Percentiles rank a stretch among this genome's conserved stretches.
phyloP scores from a whole-genome alignment of 352 stramenopile genomes.

The Globisporangium canariense region DNA sequence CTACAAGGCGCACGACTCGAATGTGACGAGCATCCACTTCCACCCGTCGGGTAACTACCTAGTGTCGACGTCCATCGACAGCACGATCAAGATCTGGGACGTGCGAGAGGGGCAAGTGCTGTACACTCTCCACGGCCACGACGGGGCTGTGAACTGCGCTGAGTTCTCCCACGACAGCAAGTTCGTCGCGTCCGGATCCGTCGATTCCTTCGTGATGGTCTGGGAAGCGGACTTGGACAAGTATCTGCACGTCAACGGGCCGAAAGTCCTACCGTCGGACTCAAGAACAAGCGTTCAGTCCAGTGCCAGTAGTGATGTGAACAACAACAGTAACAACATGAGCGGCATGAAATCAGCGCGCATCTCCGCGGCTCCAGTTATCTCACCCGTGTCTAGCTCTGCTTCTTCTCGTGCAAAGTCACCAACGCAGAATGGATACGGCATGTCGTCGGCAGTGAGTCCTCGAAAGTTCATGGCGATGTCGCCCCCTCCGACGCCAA shows the following conservation, averaged over 20 bases:
- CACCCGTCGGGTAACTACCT: constrained; percentile 90
- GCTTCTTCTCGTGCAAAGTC: background rate
- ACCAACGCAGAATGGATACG: background rate
- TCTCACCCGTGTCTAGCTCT: background rate
- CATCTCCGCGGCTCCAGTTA: constrained; percentile 5
- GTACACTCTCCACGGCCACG: constrained; percentile 91
- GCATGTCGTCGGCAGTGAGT: background rate
- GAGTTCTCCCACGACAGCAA: constrained; percentile 72
- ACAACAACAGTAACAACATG: constrained; percentile 1
- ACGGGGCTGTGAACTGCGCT: constrained; percentile 57
- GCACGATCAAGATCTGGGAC: constrained; percentile 91
- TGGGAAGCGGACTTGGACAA: constrained; percentile 84
- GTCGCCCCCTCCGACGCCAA: constrained; percentile 35
- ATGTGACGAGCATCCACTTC: constrained; percentile 82
- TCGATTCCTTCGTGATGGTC: constrained; percentile 82
- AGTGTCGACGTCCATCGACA: constrained; percentile 86
- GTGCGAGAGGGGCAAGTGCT: constrained; percentile 90
- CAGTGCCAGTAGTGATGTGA: constrained; percentile 3
- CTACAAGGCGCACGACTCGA: constrained; percentile 87
- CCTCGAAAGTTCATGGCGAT: constrained; percentile 5
- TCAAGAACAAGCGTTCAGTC: background rate
- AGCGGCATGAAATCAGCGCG: constrained; percentile 2
- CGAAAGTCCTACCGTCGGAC: constrained; percentile 17
- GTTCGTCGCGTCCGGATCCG: constrained; percentile 62
- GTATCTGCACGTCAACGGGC: constrained; percentile 50